Evolutionary conservation across 495 filamentous ascomycete genomes (phyloP), one percentile per base, ranked within the genome.

Genomic region (Jackrogersella minutella): DNA sequence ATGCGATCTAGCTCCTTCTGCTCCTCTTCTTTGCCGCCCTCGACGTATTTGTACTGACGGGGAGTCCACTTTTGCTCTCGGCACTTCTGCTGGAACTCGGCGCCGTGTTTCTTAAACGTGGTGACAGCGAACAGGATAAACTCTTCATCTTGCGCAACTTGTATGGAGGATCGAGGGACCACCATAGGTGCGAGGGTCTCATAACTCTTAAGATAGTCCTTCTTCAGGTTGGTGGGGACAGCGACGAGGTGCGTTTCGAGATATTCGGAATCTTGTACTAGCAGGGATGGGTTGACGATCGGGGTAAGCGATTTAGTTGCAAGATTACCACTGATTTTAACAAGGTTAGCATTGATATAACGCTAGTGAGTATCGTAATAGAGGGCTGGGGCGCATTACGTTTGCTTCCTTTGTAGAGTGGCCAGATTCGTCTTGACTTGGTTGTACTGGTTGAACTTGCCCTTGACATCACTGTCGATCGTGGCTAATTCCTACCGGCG

Each of bases 51-150:
- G 80, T 92, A 97, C 68, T 97, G 95, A 43, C 96, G 86, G 14
- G 94, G 94, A 11, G 91, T 95, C 91, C 93, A 98, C 68, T 92
- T 91, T 62, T 90, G 87, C 66, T 97, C 95, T 43, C 96, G 85
- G 71, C 88, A 91, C 77, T 94, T 96, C 74, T 92, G 90, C 37
- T 92, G 79, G 67, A 99, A 98, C 64, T 97, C 94, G 51, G 80
- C 75, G 59, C 88, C 87, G 72, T 91, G 83, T 77, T 96, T 97
- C 81, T 96, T 97, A 82, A 99, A 98, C 5, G 89, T 87, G 1
- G 91, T 94, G 61, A 97, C 93, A 3, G 90, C 90, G 72, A 90
- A 97, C 36, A 99, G 84, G 1, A 86, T 86, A 75, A 93, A 97
- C 67, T 98, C 94, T 57, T 90, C 86, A 77, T 98, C 95, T 43